Base-by-base conservation (phyloP, 257 asterid genomes). In the Phtheirospermum japonicum region DNA sequence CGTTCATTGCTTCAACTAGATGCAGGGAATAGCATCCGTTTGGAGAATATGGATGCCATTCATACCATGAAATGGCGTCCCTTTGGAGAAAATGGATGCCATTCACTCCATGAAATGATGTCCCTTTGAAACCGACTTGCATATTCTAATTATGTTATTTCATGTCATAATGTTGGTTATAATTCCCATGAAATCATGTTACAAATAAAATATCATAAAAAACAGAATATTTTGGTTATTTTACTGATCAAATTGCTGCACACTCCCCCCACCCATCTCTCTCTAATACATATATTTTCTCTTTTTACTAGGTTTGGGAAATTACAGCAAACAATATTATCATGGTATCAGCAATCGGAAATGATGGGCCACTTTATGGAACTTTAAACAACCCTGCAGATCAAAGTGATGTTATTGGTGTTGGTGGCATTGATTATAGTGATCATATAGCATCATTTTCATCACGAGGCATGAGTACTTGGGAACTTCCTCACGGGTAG, bases 401-500 rank as follows among this genome's bases (percentile, higher is more conserved):
- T 79, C 99, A 93, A 77, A 93, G 97, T 78, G 99, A 93, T 81
- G 95, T 93, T 71, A 93, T 93, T 76, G 97, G 99, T 76, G 96
- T 93, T 77, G 99, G 99, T 39, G 97, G 99, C 75, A 93, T 93
- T 72, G 99, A 93, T 85, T 89, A 93, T 78, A 93, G 74, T 66
- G 97, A 93, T 77, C 97, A 93, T 71, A 89, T 93, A 80, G 99
- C 99, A 52, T 85, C 97, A 55, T 93, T 93, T 80, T 93, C 99
- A 14, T 93, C 99, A 65, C 99, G 99, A 68, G 99, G 99, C 82
- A 93, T 93, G 99, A 93, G 99, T 76, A 93, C 99, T 36, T 93
- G 99, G 99, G 99, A 93, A 74, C 80, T 93, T 80, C 99, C 99
- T 76, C 99, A 93, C 69, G 99, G 99, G 99, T 93, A 88, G 61